Evolutionary conservation across 2,329 filamentous ascomycete genomes (phyloP), one percentile per base, ranked within the genome.

Genomic region (Botrytis fabae): DNA sequence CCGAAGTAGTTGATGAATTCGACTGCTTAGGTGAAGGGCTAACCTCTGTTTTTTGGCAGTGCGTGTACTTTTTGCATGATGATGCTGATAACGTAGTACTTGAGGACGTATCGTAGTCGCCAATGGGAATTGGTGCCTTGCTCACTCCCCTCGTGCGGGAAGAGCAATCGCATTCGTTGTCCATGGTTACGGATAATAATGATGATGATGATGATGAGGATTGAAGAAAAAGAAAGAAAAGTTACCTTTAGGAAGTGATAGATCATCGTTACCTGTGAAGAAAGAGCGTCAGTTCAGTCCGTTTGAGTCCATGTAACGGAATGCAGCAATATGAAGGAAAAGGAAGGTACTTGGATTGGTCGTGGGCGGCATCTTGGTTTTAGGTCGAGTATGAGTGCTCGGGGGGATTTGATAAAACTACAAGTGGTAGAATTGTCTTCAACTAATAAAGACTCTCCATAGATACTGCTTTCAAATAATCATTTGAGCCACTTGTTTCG

Each of bases 191-290:
- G 38, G 48, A 72, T 61, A 42, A 61, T 48, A 60, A 59, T 68
- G 38, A 59, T 72, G 35, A 72, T 68, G 51, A 35, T 35, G 70
- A 72, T 68, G 51, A 68, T 60, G 28, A 65, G 62, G 70, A 64
- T 54, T 62, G 42, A 64, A 69, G 44, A 68, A 73, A 69, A 74
- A 69, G 61, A 69, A 64, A 75, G 32, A 69, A 68, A 40, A 35
- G 32, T 71, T 85, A 90, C 88, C 89, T 83, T 91, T 91, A 42
- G 89, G 89, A 32, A 91, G 83, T 65, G 88, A 90, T 76, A 91
- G 81, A 77, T 91, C 89, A 78, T 91, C 89, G 76, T 87, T 90
- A 70, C 83, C 89, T 91, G 74, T n/a, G 64, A 61, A 46, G 46
- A 64, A 68, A 71, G 42, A 61, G 42, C 22, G 61, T 77, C 63